These are phyloP conservation scores for Miamiensis avidus DNA, from an alignment of 169 alveolate species.

Conservation along the genomic window DNA sequence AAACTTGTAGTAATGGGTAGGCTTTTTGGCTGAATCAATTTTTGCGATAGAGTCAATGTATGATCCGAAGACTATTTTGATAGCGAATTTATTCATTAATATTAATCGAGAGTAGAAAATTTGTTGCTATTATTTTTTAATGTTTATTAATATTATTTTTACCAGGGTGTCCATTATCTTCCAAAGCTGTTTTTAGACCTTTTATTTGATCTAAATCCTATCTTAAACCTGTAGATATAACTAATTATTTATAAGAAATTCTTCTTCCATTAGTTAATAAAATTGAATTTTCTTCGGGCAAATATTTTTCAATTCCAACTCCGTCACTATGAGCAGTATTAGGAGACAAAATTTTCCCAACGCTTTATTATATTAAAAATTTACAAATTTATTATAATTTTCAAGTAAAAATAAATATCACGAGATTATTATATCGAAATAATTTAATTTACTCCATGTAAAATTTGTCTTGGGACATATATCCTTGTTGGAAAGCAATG, in stretches of 20 bases:
- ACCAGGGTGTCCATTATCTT: slow-evolving; percentile 39
- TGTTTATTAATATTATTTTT: too few relatives aligned
- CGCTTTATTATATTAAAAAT: background rate
- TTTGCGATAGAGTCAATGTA: background rate
- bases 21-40: background rate
- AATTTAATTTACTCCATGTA: background rate
- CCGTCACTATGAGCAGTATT: background rate
- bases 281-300: slow-evolving; percentile 45
- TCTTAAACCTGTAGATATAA: slow-evolving; percentile 35
- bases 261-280: slow-evolving; percentile 42
- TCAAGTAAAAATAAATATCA: too few relatives aligned
- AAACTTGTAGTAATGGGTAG: background rate
- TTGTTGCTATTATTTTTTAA: too few relatives aligned
- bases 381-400: too few relatives aligned
- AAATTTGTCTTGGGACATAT: background rate
- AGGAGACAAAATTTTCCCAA: background rate
- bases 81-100: too few relatives aligned
- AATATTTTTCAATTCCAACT: slow-evolving; percentile 18
- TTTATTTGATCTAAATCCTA: slow-evolving; percentile 24
- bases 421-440: too few relatives aligned
- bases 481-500: background rate
- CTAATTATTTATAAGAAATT: slow-evolving; percentile 43
- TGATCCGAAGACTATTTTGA: background rate
- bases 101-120: background rate
- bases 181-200: slow-evolving; percentile 45